Base-by-base conservation (phyloP, 2,329 filamentous ascomycete genomes). In the Cephalotrichum gorgonifer region DNA sequence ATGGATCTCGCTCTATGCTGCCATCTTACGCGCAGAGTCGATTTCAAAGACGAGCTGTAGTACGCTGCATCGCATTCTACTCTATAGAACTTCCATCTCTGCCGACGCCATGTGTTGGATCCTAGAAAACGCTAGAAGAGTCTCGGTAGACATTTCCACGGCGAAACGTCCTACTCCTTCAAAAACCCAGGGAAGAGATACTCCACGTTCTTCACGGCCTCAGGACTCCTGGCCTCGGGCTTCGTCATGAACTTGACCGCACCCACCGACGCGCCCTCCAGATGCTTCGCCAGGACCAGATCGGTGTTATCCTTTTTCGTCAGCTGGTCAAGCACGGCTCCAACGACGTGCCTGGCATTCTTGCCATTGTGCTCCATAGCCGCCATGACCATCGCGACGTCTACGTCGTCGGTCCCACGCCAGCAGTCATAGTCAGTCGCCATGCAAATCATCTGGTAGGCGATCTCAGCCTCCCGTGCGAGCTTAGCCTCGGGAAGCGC, bases 351-450 rank as follows among this genome's bases (percentile, higher is more conserved):
- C 64, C 85, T 84, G 30, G 93, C 93, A 61, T 97, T 98, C 62
- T 84, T 76, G 47, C 86, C 77, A 68, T 98, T 98, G 56, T 88
- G 85, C 63, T 86, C 85, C 93, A 98, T 98, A 68, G 95, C 88
- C 53, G 81, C 85, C 82, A 95, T 88, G 50, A 98, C 93, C 86
- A 97, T 95, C 66, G 90, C 87, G 22, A 98, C 93, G 53, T 89
- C 90, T 54, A 98, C 93, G 55, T 86, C 87, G 17, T 39, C 35
- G 35, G 78, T 78, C 20, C 78, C 81, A 63, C 90, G 86, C 93
- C 93, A 98, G 80, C 91, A 97, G 73, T 98, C 93, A 67, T 98
- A 98, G 73, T 98, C 93, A 26, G 93, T 98, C 30, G 88, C 88
- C 93, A 98, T 98, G 75, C 91, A 95, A 61, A 98, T 95, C 79